These are phyloP conservation scores for Penicillium paxilli DNA, from an alignment of 495 filamentous ascomycete species.

Conservation along the genomic window DNA sequence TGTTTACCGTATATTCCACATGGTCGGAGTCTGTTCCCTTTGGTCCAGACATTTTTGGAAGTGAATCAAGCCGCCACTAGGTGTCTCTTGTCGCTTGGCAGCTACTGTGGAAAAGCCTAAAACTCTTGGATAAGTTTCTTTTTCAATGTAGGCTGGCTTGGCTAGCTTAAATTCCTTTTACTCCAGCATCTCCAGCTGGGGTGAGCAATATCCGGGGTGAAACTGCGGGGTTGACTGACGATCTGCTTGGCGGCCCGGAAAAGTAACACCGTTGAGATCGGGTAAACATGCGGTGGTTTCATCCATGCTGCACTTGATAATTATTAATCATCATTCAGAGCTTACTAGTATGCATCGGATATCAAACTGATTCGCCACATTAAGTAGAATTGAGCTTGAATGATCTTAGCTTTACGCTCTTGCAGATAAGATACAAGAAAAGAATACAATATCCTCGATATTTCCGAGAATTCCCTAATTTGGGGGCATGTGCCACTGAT, in stretches of 20 bases:
- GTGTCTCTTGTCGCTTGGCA: not conserved
- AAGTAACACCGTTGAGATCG: not conserved
- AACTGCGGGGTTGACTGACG: constrained; percentile 6
- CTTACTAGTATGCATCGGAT: not conserved
- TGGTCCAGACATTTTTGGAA: constrained; percentile 1
- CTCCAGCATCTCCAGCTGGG: not conserved
- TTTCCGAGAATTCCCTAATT: constrained; percentile 1
- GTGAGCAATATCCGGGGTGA: constrained; percentile 4
- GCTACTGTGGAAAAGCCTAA: not conserved
- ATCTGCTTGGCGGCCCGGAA: constrained; percentile 3
- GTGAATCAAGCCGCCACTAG: not conserved
- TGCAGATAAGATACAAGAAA: not conserved
- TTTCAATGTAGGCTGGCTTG: not conserved
- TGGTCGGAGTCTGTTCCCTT: constrained; percentile 11
- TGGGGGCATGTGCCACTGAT: constrained; percentile 27
- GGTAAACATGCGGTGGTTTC: not conserved
- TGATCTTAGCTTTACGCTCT: not conserved
- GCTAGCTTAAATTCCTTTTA: not conserved
- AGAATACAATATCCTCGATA: not conserved
- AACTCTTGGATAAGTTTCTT: not conserved
- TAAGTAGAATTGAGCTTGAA: not conserved
- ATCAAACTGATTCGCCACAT: not conserved
- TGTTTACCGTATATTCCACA: constrained; percentile 8
- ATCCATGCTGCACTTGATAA: not conserved
- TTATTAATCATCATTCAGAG: not conserved